Base-by-base conservation (phyloP, 345 rosid species). In the Salix suchowensis region DNA sequence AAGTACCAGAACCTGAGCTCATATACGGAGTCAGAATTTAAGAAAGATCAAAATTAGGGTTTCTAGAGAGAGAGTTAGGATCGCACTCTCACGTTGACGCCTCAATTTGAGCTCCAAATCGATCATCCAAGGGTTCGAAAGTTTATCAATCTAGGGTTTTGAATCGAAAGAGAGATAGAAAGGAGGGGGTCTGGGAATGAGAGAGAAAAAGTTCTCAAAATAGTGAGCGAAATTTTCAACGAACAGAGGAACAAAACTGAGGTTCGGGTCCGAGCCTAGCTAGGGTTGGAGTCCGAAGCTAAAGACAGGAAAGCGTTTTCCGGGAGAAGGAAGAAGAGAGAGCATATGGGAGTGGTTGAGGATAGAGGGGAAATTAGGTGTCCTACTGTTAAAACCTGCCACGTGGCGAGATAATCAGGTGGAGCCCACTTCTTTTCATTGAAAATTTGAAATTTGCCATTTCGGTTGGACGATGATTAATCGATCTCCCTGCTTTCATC, bases 211-310 rank as follows among this genome's bases (percentile, higher is more conserved):
- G 89, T 52, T 82, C 77, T 86, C 83, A 82, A 87, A 78, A 80
- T 77, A 81, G 83, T 85, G 71, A 68, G 84, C 79, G 84, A 84
- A 88, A 87, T 34, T 73, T 88, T 87, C 91, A 83, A 88, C 94
- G 89, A 86, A 82, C 86, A 67, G 87, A 78, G 83, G 86, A 80
- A 79, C 85, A 82, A 83, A 77, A 74, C 68, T 50, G 18, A 78
- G 84, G 85, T 73, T 86, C 79, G 84, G 86, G 50, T 71, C 85
- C 85, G 71, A 67, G 77, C 76, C 83, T 50, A 62, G 76, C 66
- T 8, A 30, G 71, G 15, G 5, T 1, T 16, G 36, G 68, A 65
- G 50, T 44, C 50, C 50, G 50, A 44, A 11, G 50, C 50, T 44
- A 4, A 44, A 13, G 50, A 16, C 50, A 8, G 42, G 50, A 61